Evolutionary conservation across 2,329 filamentous ascomycete species (phyloP).

Genomic region (Fusarium sublunatum): DNA sequence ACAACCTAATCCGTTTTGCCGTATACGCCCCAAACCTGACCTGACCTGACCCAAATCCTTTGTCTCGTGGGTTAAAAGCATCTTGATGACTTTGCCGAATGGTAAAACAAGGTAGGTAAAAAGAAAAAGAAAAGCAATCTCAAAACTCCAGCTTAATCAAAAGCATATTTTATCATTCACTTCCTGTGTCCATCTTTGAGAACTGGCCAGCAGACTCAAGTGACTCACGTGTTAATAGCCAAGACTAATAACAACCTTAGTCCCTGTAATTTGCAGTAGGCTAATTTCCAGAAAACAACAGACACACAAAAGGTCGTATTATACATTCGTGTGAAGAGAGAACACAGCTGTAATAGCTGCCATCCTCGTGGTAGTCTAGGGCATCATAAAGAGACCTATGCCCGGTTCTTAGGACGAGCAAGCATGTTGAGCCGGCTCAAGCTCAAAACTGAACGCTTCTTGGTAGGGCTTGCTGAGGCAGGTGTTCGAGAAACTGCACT

Average conservation of each 20-base stretch:
- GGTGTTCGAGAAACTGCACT: conserved; percentile 42
- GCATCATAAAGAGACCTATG: conserved; percentile 46
- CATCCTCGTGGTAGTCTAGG: background rate
- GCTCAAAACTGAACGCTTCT: conserved; percentile 65
- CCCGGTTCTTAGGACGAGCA: conserved; percentile 68
- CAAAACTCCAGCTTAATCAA: conserved; percentile 45
- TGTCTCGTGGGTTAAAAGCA: conserved; percentile 26
- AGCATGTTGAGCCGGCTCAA: conserved; percentile 71
- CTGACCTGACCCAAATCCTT: conserved; percentile 32
- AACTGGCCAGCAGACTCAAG: conserved; percentile 1
- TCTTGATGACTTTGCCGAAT: conserved; percentile 26
- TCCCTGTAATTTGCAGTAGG: background rate
- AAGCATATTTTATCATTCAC: conserved; percentile 39
- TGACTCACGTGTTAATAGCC: conserved; percentile 8
- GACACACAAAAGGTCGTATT: conserved; percentile 33
- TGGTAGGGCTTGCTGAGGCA: conserved; percentile 57
- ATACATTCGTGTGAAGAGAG: conserved; percentile 30
- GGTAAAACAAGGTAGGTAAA: conserved; percentile 36
- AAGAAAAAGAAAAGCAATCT: conserved; percentile 47
- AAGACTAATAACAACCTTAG: conserved; percentile 6
- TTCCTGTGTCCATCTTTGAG: conserved; percentile 15
- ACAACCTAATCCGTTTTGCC: conserved; percentile 42
- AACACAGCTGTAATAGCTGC: conserved; percentile 1
- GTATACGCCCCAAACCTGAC: conserved; percentile 41
- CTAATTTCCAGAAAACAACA: conserved; percentile 7